These are phyloP conservation scores for Tolypocladium inflatum DNA, from an alignment of 2,329 filamentous ascomycete species.

Conservation along the genomic window DNA sequence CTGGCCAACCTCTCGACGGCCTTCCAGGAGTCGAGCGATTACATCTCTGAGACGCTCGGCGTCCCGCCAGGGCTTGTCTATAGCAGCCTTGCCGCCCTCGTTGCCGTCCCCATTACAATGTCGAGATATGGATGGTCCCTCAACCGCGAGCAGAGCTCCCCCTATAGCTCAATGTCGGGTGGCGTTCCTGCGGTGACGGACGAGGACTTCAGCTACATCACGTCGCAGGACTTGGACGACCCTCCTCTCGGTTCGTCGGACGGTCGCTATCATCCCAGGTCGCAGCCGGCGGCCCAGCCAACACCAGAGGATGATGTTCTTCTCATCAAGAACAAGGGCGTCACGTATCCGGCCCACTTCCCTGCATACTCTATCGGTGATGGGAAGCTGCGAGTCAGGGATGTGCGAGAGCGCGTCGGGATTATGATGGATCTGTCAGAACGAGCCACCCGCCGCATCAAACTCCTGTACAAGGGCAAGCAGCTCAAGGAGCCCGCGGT, in stretches of 20 bases:
- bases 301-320: conserved; percentile 58
- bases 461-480: conserved; percentile 64
- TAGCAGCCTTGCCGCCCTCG: conserved; percentile 37
- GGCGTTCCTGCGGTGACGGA: conserved; percentile 57
- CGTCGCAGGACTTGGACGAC: conserved; percentile 59
- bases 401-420: conserved; percentile 58
- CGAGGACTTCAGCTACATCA: conserved; percentile 74
- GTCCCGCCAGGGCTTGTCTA: conserved; percentile 39
- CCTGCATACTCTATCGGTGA: conserved; percentile 67
- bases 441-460: conserved; percentile 41
- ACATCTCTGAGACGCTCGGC: conserved; percentile 40
- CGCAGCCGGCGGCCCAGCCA: conserved; percentile 21
- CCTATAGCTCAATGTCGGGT: conserved; percentile 38
- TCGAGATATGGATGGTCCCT: conserved; percentile 43
- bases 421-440: conserved; percentile 55
- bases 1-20: conserved; percentile 37
- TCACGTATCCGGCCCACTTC: conserved; percentile 61
- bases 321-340: conserved; percentile 57
- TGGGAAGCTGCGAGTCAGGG: conserved; percentile 57
- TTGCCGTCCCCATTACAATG: conserved; percentile 44
- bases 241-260: conserved; percentile 24
- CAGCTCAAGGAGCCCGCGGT: conserved; percentile 56
- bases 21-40: conserved; percentile 39
- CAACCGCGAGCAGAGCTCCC: conserved; percentile 37
- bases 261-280: conserved; percentile 31